A percentile compares a stretch with the other conserved stretches of the same genome.
These are phyloP conservation scores for Emmonsiellopsis sp. DNA, from an alignment of 2,329 filamentous ascomycete genomes.

Conservation along the genomic window DNA sequence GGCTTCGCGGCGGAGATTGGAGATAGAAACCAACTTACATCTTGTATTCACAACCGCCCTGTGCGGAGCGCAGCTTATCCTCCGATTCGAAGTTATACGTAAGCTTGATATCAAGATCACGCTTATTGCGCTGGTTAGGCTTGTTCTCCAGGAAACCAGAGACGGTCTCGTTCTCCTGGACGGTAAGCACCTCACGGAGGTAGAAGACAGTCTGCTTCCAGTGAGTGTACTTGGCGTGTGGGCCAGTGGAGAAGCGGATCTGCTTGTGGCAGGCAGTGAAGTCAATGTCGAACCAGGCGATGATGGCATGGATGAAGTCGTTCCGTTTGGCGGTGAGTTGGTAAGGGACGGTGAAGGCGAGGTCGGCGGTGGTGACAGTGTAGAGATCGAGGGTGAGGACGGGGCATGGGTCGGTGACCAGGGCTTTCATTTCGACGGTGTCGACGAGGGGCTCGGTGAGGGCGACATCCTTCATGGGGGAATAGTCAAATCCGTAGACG, in stretches of 20 bases:
- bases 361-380: conserved; percentile 72
- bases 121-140: conserved; percentile 88
- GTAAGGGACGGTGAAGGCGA: conserved; percentile 75
- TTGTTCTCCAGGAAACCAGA: conserved; percentile 65
- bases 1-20: not conserved
- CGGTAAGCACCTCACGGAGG: conserved; percentile 82
- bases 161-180: conserved; percentile 76
- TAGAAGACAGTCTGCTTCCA: conserved; percentile 99
- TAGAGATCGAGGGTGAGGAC: conserved; percentile 89
- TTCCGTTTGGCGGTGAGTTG: conserved; percentile 67
- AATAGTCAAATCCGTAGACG: conserved; percentile 96
- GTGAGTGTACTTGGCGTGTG: conserved; percentile 98
- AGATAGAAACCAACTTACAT: conserved; percentile 34
- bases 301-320: conserved; percentile 92
- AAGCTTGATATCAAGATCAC: conserved; percentile 87
- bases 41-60: conserved; percentile 70
- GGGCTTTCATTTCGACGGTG: conserved; percentile 93
- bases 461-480: conserved; percentile 83
- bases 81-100: conserved; percentile 70
- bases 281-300: conserved; percentile 99
- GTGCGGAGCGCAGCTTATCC: conserved; percentile 58
- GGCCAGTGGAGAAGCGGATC: conserved; percentile 90
- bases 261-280: conserved; percentile 98
- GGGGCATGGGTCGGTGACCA: conserved; percentile 80
- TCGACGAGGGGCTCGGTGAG: conserved; percentile 94